Evolutionary conservation across 345 rosid species (phyloP).

Genomic region (Euclidium syriacum): DNA sequence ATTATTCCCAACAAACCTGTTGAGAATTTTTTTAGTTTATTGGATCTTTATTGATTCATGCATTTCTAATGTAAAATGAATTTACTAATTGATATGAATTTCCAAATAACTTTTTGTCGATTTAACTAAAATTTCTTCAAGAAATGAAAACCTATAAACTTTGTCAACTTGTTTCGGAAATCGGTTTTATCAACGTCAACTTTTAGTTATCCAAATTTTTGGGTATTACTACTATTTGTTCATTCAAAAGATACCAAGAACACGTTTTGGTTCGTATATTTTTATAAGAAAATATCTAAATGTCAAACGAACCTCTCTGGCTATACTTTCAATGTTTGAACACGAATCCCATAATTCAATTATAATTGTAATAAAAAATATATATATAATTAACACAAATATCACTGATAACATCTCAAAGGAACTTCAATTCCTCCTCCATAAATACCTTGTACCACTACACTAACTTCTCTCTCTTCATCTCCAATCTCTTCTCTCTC

Average conservation of each 20-base stretch:
- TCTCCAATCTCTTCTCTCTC: conserved; percentile 2
- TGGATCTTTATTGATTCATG: too few species aligned
- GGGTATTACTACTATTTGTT: background rate
- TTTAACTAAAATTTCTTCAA: too few species aligned
- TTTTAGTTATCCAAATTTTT: background rate
- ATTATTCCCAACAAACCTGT: too few species aligned
- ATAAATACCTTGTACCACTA: conserved; percentile 21
- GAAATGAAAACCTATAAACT: too few species aligned
- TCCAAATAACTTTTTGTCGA: too few species aligned
- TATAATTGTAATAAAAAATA: background rate
- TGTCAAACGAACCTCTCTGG: background rate
- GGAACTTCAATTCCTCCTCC: conserved; percentile 21
- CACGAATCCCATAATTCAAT: conserved; percentile 12
- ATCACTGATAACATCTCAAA: background rate
- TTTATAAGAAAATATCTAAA: background rate
- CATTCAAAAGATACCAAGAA: background rate
- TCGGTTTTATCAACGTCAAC: too few species aligned
- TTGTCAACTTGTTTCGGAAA: too few species aligned
- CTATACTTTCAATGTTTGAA: conserved; percentile 13
- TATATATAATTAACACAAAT: background rate
- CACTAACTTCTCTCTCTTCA: background rate
- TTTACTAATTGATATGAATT: too few species aligned
- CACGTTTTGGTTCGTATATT: background rate
- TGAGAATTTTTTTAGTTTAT: too few species aligned
- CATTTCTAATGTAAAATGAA: too few species aligned